A percentile compares a stretch with the other conserved stretches of the same genome.
Conservation (phyloP, 2,329 filamentous ascomycete genomes). For the Didymella exigua region DNA sequence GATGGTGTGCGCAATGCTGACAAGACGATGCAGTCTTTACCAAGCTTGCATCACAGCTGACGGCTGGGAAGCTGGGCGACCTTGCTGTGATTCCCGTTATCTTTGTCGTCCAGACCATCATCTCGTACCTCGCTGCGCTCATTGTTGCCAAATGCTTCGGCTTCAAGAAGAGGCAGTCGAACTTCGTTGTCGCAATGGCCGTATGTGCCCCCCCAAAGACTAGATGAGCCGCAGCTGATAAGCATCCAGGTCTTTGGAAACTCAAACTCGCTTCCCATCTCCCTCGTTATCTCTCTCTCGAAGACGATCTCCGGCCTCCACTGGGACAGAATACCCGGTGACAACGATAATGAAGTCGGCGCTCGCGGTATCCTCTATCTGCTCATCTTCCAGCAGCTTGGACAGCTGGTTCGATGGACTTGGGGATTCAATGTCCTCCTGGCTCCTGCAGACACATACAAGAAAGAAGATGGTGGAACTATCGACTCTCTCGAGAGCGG, state of each 20-base stretch:
- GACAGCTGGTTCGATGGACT: constrained; percentile 93
- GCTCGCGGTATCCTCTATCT: constrained; percentile 94
- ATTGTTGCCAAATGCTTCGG: constrained; percentile 75
- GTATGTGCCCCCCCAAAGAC: constrained; percentile 49
- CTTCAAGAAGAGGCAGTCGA: constrained; percentile 82
- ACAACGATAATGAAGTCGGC: constrained; percentile 93
- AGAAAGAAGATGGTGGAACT: constrained; percentile 61
- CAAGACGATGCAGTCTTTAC: constrained; percentile 74
- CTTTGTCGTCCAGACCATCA: constrained; percentile 82
- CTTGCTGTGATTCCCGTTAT: constrained; percentile 95
- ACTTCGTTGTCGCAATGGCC: constrained; percentile 97
- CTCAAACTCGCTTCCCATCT: constrained; percentile 96
- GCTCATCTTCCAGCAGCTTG: constrained; percentile 95
- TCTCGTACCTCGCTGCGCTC: constrained; percentile 81
- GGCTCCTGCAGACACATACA: constrained; percentile 78
- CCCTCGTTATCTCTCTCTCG: constrained; percentile 89
- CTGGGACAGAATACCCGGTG: constrained; percentile 88
- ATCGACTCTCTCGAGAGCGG: constrained; percentile 54
- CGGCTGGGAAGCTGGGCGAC: constrained; percentile 85
- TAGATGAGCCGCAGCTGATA: constrained; percentile 20
- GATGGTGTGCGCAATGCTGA: neutral
- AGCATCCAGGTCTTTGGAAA: constrained; percentile 80
- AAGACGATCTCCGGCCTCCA: constrained; percentile 91
- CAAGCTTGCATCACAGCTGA: constrained; percentile 93
- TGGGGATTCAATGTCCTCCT: constrained; percentile 96